These are phyloP conservation scores for Gypsophila paniculata DNA, from an alignment of 179 eudicot species.

Conservation along the genomic window DNA sequence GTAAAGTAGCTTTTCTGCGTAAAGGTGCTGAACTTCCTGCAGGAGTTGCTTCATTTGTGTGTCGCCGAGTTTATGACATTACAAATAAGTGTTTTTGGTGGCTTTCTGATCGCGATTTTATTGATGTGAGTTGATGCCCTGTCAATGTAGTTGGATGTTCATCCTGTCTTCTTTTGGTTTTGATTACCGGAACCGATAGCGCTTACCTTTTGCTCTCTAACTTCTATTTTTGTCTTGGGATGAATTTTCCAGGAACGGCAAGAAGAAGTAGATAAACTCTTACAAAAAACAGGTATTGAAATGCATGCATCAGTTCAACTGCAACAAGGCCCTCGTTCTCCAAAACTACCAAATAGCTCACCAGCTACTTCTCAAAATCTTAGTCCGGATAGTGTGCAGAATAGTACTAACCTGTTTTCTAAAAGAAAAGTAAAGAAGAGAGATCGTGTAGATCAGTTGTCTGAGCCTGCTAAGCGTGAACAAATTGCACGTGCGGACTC, in stretches of 20 bases:
- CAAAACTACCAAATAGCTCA: conserved; percentile 35
- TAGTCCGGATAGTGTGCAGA: conserved; percentile 42
- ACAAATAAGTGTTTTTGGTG: conserved; percentile 40
- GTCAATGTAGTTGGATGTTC: not conserved
- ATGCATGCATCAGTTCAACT: conserved; percentile 35
- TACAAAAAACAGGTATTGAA: conserved; percentile 31
- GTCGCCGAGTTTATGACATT: conserved; percentile 43
- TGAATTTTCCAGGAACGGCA: conserved; percentile 33
- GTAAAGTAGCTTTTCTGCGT: conserved; percentile 41
- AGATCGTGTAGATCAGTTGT: conserved; percentile 33
- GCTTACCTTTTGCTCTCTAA: not conserved
- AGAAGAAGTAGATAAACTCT: conserved; percentile 35
- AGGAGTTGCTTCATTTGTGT: conserved; percentile 45
- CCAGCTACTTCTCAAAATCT: conserved; percentile 37
- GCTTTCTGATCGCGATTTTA: conserved; percentile 38
- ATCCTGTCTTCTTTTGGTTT: not conserved
- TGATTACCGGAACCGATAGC: not conserved
- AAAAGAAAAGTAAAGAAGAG: conserved; percentile 37
- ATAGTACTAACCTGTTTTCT: conserved; percentile 28
- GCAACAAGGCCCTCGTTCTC: conserved; percentile 34
- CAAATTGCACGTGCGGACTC: conserved; percentile 27
- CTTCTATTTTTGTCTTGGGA: conserved; percentile 2
- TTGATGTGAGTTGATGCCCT: conserved; percentile 24
- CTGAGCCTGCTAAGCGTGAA: conserved; percentile 34
- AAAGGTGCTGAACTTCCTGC: conserved; percentile 42